These are phyloP conservation scores for Exobasidium rhododendri DNA, from an alignment of 1,284 basidiomycete species.

Conservation along the genomic window DNA sequence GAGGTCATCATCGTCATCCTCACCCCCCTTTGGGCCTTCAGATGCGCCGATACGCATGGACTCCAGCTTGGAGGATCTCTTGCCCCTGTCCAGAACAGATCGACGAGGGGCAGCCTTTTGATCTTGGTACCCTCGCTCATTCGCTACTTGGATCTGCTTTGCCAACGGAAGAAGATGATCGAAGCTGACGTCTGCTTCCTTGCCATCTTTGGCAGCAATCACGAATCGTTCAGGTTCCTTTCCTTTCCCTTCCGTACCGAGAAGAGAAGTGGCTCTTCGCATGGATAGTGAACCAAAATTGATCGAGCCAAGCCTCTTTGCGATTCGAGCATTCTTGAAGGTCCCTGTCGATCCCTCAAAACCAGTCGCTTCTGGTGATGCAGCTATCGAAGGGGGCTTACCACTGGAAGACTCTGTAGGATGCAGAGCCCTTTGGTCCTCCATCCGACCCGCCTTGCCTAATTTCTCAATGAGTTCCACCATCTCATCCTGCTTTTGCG, in stretches of 20 bases:
- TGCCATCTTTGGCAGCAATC: neutral
- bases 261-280: conserved; percentile 6
- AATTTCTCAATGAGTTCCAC: conserved; percentile 22
- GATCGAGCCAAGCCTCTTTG: conserved; percentile 2
- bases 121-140: conserved; percentile 8
- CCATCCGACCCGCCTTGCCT: conserved; percentile 20
- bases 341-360: conserved; percentile 20
- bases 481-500: conserved; percentile 9
- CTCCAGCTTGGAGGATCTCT: neutral
- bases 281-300: conserved; percentile 1
- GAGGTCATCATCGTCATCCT: conserved; percentile 16
- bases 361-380: conserved; percentile 22
- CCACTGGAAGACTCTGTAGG: neutral
- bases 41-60: neutral
- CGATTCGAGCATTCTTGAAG: neutral
- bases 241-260: neutral
- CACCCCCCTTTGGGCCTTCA: conserved; percentile 7
- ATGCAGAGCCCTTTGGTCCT: conserved; percentile 31
- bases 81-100: too few relatives aligned
- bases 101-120: conserved; percentile 10
- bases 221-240: neutral
- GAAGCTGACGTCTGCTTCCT: neutral
- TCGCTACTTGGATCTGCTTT: neutral
- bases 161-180: neutral
- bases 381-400: conserved; percentile 13